Percentiles rank a stretch among this genome's conserved stretches.
Conservation (phyloP, 2,329 filamentous ascomycete genomes). For the Xylaria multiplex region DNA sequence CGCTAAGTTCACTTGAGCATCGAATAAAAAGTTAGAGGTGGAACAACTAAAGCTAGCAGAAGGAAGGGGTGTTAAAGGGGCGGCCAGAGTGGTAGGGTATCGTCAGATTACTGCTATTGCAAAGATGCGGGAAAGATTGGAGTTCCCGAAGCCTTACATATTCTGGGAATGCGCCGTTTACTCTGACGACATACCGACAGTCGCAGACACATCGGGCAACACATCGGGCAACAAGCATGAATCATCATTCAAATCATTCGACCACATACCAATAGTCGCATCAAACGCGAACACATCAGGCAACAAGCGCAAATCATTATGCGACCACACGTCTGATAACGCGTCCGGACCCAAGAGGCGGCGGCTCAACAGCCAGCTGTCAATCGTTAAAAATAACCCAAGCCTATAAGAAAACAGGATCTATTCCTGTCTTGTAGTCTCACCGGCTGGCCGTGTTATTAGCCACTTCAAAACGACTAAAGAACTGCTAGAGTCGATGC, state of each 20-base stretch:
- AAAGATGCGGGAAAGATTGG: constrained; percentile 19
- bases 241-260: no score
- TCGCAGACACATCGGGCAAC: neutral
- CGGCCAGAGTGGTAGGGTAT: constrained; percentile 20
- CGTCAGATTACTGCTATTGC: constrained; percentile 25
- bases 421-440: constrained; percentile 23
- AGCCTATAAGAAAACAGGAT: constrained; percentile 19
- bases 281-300: neutral
- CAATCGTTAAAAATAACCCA: constrained; percentile 1
- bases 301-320: constrained; percentile 24
- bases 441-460: constrained; percentile 17
- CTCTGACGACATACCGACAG: constrained; percentile 16
- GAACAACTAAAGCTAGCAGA: constrained; percentile 25
- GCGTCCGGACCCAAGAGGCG: constrained; percentile 20
- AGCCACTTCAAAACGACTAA: constrained; percentile 12
- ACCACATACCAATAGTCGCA: no score
- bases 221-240: no score
- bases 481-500: constrained; percentile 33
- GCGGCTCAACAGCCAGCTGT: constrained; percentile 7
- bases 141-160: constrained; percentile 17
- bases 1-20: constrained; percentile 29
- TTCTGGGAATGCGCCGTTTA: constrained; percentile 11
- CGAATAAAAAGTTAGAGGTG: constrained; percentile 14
- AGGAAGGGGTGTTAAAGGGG: constrained; percentile 8
- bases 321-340: constrained; percentile 15